Base-by-base conservation (phyloP, 2,329 filamentous ascomycete genomes). In the Diaporthe helianthi region DNA sequence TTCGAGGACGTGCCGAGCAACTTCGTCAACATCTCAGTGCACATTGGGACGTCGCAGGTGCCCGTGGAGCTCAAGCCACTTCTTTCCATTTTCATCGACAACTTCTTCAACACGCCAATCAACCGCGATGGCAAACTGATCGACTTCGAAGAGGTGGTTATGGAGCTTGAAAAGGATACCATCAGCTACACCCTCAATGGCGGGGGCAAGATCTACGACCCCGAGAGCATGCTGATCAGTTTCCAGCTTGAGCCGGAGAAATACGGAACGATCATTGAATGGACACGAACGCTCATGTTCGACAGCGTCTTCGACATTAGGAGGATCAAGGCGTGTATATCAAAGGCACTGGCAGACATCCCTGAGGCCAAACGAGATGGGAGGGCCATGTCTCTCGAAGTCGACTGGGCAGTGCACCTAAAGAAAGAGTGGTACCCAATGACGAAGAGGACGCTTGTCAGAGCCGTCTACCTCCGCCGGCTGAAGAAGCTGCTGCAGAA, bases 31-130 rank as follows among this genome's bases (percentile, higher is more conserved):
- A 86, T 98, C 69, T 91, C 89, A 58, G 80, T 98, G 26, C 89
- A 96, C 68, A 84, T 98, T 61, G 93, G 93, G 65, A 97, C 94
- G 0, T 87, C 89, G 2, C 84, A 88, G 38, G 84, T 98, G 1
- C 93, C 94, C 0, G 86, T 92, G n/a, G 88, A 94, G 72, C 86
- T 95, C 70, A 94, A 95, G 77, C 96, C 96, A 4, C 81, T 99
- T 26, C 84, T 98, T 58, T 87, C 91, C 3, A 86, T 98, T 49
- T 98, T 97, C 76, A 90, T 90, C 36, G 93, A 94, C 76, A 96
- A 95, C 76, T 97, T 98, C 83, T 99, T 98, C 85, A 95, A 93
- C 77, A 93, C 94, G 0, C 96, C 95, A 2, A 90, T 99, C 70
- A 85, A 86, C 75, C 89, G 90, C 36, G 86, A 94, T 74, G 94